phyloP scores from a whole-genome alignment of 2,329 filamentous ascomycete genomes.

The Diaporthe australafricana region DNA sequence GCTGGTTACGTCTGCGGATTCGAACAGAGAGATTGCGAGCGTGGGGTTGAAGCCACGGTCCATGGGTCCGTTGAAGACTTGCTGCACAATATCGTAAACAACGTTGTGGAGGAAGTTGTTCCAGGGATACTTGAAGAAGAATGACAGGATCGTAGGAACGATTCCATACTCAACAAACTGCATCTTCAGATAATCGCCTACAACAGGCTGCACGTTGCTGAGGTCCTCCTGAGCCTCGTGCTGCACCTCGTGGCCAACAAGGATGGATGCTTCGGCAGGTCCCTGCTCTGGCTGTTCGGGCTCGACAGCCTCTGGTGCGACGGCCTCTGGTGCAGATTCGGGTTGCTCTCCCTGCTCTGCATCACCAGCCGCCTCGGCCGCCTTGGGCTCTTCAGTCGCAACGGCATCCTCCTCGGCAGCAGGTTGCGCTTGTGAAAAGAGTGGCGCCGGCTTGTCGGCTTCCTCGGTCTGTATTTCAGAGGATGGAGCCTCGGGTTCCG shows the following conservation, averaged over 20 bases:
- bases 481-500: slow-evolving; percentile 28
- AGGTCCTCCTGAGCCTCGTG: slow-evolving; percentile 38
- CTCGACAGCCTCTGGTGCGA: slow-evolving; percentile 20
- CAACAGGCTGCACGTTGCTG: slow-evolving; percentile 70
- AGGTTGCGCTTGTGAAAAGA: slow-evolving; percentile 56
- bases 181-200: slow-evolving; percentile 94
- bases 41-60: slow-evolving; percentile 93
- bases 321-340: slow-evolving; percentile 21
- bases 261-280: slow-evolving; percentile 45
- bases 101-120: slow-evolving; percentile 99
- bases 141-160: slow-evolving; percentile 94
- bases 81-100: slow-evolving; percentile 98
- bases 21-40: slow-evolving; percentile 92
- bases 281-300: slow-evolving; percentile 35
- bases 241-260: slow-evolving; percentile 41
- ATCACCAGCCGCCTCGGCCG: neutral
- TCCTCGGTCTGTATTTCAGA: slow-evolving; percentile 57
- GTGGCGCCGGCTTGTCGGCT: slow-evolving; percentile 69
- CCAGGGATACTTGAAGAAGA: slow-evolving; percentile 99
- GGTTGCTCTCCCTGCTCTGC: slow-evolving; percentile 16
- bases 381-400: slow-evolving; percentile 22
- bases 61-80: slow-evolving; percentile 99
- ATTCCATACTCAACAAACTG: slow-evolving; percentile 96
- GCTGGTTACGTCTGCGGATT: slow-evolving; percentile 88
- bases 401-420: slow-evolving; percentile 16